These are phyloP conservation scores for Termitomyces titanicus DNA, from an alignment of 768 basidiomycete species.

Conservation along the genomic window DNA sequence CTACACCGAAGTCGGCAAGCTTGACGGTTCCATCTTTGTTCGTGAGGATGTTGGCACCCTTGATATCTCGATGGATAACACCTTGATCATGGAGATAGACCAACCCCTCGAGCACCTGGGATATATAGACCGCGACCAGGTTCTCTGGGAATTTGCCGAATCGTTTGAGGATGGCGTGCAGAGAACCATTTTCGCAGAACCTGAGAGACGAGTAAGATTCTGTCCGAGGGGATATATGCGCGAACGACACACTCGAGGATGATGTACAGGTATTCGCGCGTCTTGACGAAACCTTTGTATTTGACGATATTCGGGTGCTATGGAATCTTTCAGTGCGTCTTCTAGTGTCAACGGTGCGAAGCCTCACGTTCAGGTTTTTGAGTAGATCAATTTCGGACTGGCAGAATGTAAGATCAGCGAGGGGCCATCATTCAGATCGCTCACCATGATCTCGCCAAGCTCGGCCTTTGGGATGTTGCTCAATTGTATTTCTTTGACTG, in stretches of 20 bases:
- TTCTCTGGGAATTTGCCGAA: conserved; percentile 99
- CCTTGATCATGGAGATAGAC: conserved; percentile 99
- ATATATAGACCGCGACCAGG: conserved; percentile 94
- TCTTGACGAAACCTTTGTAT: conserved; percentile 97
- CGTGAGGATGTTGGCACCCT: conserved; percentile 97
- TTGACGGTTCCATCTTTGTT: conserved; percentile 99
- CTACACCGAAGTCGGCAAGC: conserved; percentile 98
- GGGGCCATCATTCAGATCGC: conserved; percentile 18
- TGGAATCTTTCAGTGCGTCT: conserved; percentile 2
- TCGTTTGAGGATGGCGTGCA: conserved; percentile 92
- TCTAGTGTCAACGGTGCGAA: neutral
- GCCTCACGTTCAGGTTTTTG: conserved; percentile 91
- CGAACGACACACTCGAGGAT: conserved; percentile 75
- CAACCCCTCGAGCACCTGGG: conserved; percentile 92
- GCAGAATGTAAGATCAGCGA: conserved; percentile 14
- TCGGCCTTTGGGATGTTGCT: conserved; percentile 92
- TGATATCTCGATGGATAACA: conserved; percentile 98
- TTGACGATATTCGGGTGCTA: conserved; percentile 98
- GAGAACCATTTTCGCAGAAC: conserved; percentile 97
- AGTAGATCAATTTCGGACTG: conserved; percentile 96
- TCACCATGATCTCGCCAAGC: conserved; percentile 95
- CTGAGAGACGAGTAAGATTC: conserved; percentile 29
- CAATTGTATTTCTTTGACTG: conserved; percentile 96
- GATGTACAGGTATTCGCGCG: conserved; percentile 91
- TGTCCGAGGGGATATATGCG: neutral